Evolutionary conservation across 129 eudicot genomes (phyloP).

Genomic region (Saposhnikovia divaricata): DNA sequence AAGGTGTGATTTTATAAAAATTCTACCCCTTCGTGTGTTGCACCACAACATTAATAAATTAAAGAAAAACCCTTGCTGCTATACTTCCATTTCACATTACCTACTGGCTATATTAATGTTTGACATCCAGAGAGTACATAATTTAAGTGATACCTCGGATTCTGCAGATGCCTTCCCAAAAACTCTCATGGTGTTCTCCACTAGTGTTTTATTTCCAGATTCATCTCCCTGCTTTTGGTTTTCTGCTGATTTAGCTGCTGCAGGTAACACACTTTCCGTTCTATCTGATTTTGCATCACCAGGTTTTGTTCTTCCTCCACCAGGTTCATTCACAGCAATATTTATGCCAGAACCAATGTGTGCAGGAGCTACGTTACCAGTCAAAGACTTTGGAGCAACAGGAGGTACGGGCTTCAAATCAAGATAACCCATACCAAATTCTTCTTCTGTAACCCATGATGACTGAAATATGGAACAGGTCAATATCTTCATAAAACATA

Average conservation of each 20-base stretch:
- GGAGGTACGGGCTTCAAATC: conserved; percentile 63
- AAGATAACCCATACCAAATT: conserved; percentile 96
- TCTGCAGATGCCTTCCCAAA: conserved; percentile 39
- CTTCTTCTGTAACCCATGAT: conserved; percentile 99
- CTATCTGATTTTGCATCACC: conserved; percentile 53
- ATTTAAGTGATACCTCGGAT: conserved; percentile 45
- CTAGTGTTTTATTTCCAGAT: conserved; percentile 28
- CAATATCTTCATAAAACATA: background rate
- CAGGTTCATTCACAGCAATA: conserved; percentile 35
- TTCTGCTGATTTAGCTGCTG: conserved; percentile 40
- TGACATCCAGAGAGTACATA: background rate
- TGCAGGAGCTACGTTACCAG: conserved; percentile 21
- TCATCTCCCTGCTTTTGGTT: conserved; percentile 58
- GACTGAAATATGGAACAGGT: conserved; percentile 38
- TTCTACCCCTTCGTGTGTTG: background rate
- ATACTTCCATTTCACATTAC: background rate
- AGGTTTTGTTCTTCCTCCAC: conserved; percentile 49
- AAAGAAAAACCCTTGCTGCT: background rate
- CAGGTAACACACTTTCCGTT: conserved; percentile 27
- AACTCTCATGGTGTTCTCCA: conserved; percentile 52
- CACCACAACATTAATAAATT: background rate
- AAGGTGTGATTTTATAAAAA: background rate
- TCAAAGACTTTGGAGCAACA: conserved; percentile 44
- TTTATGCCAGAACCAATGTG: conserved; percentile 31
- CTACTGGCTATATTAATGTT: background rate